Evolutionary conservation across 768 basidiomycete species (phyloP).

Genomic region (Leccinellum albellum): DNA sequence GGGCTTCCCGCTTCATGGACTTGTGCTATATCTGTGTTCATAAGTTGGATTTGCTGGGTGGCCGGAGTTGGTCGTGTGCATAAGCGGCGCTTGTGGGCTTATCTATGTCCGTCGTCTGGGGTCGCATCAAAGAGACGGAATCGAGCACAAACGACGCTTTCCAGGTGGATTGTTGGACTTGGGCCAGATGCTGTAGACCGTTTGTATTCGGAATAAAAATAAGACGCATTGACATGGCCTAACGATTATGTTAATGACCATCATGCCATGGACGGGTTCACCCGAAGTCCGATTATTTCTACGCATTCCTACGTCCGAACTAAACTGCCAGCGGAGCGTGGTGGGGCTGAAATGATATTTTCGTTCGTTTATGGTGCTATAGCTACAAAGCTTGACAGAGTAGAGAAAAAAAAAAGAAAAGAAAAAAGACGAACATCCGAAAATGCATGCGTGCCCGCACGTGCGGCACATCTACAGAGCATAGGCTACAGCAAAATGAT

Average conservation of each 20-base stretch:
- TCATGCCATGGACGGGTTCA: no score
- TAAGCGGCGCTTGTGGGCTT: background rate
- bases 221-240: no score
- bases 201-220: background rate
- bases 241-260: no score
- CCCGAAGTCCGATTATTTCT: background rate
- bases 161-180: background rate
- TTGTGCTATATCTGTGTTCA: background rate
- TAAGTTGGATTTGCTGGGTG: background rate
- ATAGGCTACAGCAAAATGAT: constrained; percentile 17
- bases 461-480: background rate
- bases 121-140: background rate
- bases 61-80: background rate
- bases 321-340: background rate
- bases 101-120: background rate
- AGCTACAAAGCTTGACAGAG: constrained; percentile 9
- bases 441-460: background rate
- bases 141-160: no score
- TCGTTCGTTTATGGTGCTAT: constrained; percentile 5
- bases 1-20: background rate
- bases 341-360: background rate
- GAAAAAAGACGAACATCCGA: background rate
- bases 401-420: background rate
- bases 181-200: background rate
- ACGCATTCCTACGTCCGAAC: background rate